Base-by-base conservation (phyloP, 306 rosid species). In the Medicago arabica region DNA sequence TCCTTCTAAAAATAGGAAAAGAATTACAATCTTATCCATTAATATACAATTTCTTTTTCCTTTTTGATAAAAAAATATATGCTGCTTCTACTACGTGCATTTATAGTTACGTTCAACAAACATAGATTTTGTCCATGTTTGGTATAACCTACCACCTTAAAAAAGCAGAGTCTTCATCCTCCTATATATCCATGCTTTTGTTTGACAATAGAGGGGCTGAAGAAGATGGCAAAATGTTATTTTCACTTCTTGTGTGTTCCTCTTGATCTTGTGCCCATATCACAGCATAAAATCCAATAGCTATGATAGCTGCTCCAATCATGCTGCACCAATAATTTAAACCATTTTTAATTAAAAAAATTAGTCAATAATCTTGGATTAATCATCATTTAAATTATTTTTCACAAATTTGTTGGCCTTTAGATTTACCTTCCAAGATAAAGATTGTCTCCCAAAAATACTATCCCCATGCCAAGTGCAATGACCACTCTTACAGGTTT, bases 181-280 rank as follows among this genome's bases (percentile, higher is more conserved):
- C 21, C 21, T 50, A 50, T 4, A 51, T 0, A 54, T 54, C 31
- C 13, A 54, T 54, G 15, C 62, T 21, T 55, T 18, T 55, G 34
- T 19, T 19, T 19, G 31, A 1, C 31, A 55, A 9, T 1, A 55
- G 73, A 78, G 88, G 85, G 2, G 70, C 55, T 10, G 71, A 44
- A 51, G 84, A 62, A 58, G 77, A 77, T 21, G 83, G 25, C 7
- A 19, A 53, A 9, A 9, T 17, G 21, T 60, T 7, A 43, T 53
- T 40, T 38, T 83, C 53, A 10, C n/a, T 11, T n/a, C 9, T 75
- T 21, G 13, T 44, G 9, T 75, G 64, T 14, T 76, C 64, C 17
- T 83, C 92, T 74, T 85, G 80, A 41, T 78, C 69, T 47, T 58
- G 68, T 0, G 85, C 92, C 89, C 92, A 88, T 47, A 88, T 70